These are phyloP conservation scores for Chenopodium suecicum DNA, from an alignment of 148 eudicot species.

Conservation along the genomic window DNA sequence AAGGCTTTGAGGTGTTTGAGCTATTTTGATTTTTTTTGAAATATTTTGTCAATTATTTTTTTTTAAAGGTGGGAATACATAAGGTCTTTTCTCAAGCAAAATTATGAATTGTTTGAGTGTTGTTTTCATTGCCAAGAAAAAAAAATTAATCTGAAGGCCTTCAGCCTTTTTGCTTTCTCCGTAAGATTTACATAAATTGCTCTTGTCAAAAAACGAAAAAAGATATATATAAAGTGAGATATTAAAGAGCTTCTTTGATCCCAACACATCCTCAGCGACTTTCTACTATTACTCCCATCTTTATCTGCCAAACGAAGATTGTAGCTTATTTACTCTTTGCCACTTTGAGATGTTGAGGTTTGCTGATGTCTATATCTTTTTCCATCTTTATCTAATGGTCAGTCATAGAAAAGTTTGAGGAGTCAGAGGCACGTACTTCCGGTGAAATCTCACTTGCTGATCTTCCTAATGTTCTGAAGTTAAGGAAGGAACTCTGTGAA, in stretches of 20 bases:
- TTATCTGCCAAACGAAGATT: background rate
- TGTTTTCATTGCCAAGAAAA: background rate
- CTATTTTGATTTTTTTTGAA: background rate
- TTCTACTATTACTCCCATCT: too few relatives aligned
- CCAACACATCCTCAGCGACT: background rate
- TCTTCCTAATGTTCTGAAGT: slow-evolving; percentile 63
- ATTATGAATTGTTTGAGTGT: background rate
- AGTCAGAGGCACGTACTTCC: slow-evolving; percentile 56
- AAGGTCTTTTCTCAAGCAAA: background rate
- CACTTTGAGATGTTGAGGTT: background rate
- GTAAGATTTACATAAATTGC: background rate
- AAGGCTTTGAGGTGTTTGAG: background rate
- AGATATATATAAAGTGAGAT: too few relatives aligned
- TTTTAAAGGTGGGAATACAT: background rate
- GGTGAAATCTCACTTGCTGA: slow-evolving; percentile 70
- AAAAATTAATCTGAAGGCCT: background rate
- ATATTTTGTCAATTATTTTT: background rate
- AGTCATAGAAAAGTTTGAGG: slow-evolving; percentile 86
- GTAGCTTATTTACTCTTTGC: background rate
- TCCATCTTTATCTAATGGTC: slow-evolving; percentile 7
- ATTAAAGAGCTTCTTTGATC: background rate
- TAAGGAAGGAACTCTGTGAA: slow-evolving; percentile 74
- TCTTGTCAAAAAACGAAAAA: too few relatives aligned
- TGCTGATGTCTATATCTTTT: background rate
- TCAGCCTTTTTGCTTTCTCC: background rate